These are phyloP conservation scores for Colletotrichum sp. DNA, from an alignment of 2,329 filamentous ascomycete genomes.

Conservation along the genomic window DNA sequence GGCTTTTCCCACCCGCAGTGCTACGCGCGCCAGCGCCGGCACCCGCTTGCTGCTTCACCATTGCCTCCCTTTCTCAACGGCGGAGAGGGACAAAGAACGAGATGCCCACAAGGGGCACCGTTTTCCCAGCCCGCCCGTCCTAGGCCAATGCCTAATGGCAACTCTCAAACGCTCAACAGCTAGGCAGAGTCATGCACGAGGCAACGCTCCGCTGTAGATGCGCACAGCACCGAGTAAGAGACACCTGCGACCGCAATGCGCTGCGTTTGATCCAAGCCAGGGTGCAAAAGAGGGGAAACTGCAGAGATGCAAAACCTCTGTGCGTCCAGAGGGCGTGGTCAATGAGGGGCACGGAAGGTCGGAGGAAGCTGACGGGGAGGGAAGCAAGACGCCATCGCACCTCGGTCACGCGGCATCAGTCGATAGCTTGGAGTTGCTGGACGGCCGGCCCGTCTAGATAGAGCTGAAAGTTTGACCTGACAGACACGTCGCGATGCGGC, in stretches of 20 bases:
- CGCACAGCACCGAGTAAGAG: not conserved
- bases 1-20: constrained; percentile 2
- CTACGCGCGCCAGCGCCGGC: constrained; percentile 1
- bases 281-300: not conserved
- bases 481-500: not conserved
- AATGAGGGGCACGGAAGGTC: constrained; percentile 6
- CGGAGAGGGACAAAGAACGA: not conserved
- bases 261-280: not conserved
- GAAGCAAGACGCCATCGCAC: constrained; percentile 12
- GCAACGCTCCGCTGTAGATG: not conserved
- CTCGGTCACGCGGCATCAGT: constrained; percentile 7
- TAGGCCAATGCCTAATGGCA: not conserved
- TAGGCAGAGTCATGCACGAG: not conserved
- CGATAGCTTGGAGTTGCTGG: not conserved
- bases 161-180: not conserved
- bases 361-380: not conserved
- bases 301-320: not conserved
- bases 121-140: not conserved
- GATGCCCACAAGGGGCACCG: not conserved
- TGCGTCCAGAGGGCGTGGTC: not conserved
- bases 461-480: constrained; percentile 8
- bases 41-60: constrained; percentile 2
- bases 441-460: not conserved
- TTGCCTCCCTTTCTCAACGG: not conserved
- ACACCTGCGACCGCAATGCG: not conserved